A percentile compares a stretch with the other conserved stretches of the same genome.
Conservation (phyloP, 192 early-diverging fungal genomes). For the Mortierella alpina region DNA sequence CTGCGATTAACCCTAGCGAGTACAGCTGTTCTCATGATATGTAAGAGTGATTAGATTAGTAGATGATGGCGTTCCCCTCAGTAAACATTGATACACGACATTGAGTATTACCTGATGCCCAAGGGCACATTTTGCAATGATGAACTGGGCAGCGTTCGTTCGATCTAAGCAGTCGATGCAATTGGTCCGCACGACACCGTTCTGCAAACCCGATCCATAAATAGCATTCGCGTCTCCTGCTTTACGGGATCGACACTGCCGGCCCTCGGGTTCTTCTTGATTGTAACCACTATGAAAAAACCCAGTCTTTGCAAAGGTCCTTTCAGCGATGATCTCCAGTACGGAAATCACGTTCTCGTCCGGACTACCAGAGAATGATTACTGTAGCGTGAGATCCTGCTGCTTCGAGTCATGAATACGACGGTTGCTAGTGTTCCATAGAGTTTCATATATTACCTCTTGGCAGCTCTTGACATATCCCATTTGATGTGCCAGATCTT, state of each 20-base stretch:
- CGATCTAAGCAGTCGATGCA: constrained; percentile 99
- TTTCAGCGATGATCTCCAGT: constrained; percentile 89
- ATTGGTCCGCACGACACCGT: constrained; percentile 93
- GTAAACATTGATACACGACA: not conserved
- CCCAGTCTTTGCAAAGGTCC: constrained; percentile 85
- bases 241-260: not conserved
- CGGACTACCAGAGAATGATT: constrained; percentile 37
- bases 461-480: constrained; percentile 98
- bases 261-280: constrained; percentile 56
- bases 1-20: constrained; percentile 85
- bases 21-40: constrained; percentile 66
- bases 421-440: not conserved
- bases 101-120: constrained; percentile 73
- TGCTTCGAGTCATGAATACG: not conserved
- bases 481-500: constrained; percentile 92
- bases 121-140: constrained; percentile 94
- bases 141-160: constrained; percentile 97
- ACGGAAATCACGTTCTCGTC: constrained; percentile 91
- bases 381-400: too few relatives aligned
- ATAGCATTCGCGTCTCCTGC: not conserved
- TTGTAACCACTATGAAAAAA: constrained; percentile 94
- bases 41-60: not conserved
- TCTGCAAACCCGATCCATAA: constrained; percentile 64
- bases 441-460: constrained; percentile 62
- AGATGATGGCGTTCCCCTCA: not conserved